Evolutionary conservation across 345 rosid genomes (phyloP).

Genomic region (Firmiana major): DNA sequence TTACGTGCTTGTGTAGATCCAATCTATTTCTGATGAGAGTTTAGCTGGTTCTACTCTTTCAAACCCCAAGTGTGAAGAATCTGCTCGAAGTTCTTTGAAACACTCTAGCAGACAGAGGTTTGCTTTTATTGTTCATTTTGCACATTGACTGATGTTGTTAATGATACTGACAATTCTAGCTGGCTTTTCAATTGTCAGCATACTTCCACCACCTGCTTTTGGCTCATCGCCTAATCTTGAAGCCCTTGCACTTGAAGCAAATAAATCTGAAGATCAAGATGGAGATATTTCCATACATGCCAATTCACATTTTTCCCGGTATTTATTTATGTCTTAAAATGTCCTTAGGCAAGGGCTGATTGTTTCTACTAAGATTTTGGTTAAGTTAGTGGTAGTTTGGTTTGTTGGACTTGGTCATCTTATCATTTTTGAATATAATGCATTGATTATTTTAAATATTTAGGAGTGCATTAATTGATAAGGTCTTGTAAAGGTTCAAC

Average conservation of each 20-base stretch:
- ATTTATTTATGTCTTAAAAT: conserved; percentile 19
- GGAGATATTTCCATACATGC: conserved; percentile 77
- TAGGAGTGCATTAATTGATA: background rate
- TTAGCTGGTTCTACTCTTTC: conserved; percentile 35
- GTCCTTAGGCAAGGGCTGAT: background rate
- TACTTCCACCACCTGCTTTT: conserved; percentile 97
- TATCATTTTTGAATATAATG: background rate
- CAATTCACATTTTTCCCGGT: conserved; percentile 66
- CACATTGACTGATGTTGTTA: conserved; percentile 2
- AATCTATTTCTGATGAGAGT: conserved; percentile 45
- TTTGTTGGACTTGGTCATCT: background rate
- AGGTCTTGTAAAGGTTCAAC: background rate
- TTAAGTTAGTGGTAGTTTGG: background rate
- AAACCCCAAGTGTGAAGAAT: conserved; percentile 26
- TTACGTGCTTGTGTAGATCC: conserved; percentile 58
- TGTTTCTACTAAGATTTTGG: background rate
- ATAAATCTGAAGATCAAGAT: conserved; percentile 41
- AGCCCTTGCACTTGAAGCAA: conserved; percentile 76
- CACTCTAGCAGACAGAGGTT: conserved; percentile 51
- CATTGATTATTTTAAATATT: background rate
- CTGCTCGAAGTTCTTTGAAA: conserved; percentile 30
- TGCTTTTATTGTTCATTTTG: conserved; percentile 5
- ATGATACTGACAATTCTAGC: conserved; percentile 16
- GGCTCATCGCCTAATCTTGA: conserved; percentile 96
- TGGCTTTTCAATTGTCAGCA: conserved; percentile 50